Evolutionary conservation across 23 red algal species (phyloP).

Genomic region (Agarophyton chilense): DNA sequence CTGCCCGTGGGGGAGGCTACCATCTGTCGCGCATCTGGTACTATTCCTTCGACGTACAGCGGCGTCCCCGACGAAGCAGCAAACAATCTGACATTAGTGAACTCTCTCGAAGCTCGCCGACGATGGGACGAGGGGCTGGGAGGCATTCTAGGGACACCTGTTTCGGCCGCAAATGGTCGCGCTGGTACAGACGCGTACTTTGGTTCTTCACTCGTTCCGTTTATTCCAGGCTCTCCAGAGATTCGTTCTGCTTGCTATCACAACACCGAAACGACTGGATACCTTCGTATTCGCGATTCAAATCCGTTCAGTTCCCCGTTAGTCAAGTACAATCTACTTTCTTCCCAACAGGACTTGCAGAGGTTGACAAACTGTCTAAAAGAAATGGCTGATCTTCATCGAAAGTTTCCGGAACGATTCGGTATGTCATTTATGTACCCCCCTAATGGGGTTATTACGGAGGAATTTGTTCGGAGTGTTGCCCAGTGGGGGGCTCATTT

Average conservation of each 20-base stretch:
- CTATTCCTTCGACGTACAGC: neutral
- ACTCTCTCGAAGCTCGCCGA: neutral
- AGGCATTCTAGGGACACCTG: slow-evolving; percentile 18
- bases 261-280: slow-evolving; percentile 23
- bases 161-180: slow-evolving; percentile 2
- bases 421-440: slow-evolving; percentile 5
- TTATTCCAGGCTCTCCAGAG: neutral
- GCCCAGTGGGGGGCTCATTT: slow-evolving; percentile 43
- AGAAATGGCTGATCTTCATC: slow-evolving; percentile 2
- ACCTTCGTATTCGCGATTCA: neutral
- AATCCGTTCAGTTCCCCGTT: slow-evolving; percentile 17
- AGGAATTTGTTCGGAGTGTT: slow-evolving; percentile 17
- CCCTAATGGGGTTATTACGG: slow-evolving; percentile 22
- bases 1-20: slow-evolving; percentile 58
- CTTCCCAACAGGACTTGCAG: neutral
- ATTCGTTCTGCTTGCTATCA: slow-evolving; percentile 23
- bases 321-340: slow-evolving; percentile 23
- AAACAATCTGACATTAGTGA: slow-evolving; percentile 29
- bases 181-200: slow-evolving; percentile 18
- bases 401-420: neutral
- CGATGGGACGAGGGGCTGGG: slow-evolving; percentile 21
- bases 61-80: slow-evolving; percentile 19
- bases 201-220: neutral
- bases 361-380: slow-evolving; percentile 2
- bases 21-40: slow-evolving; percentile 3